Evolutionary conservation across 306 rosid species (phyloP), one percentile per base, ranked within the genome.

Genomic region (Trichosanthes truncata): DNA sequence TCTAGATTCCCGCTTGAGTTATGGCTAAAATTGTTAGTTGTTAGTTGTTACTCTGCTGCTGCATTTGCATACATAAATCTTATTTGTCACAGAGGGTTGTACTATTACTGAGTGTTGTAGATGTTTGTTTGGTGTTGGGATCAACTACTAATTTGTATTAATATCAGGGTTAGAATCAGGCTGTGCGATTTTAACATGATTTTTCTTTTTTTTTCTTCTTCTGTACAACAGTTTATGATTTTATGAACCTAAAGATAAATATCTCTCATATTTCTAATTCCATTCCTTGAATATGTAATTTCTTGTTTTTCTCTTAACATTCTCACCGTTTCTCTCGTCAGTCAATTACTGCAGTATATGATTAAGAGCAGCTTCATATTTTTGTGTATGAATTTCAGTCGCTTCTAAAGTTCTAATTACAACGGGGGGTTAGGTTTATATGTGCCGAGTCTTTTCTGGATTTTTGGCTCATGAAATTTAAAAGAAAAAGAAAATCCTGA

Each of bases 1-100:
- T 51, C 43, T 79, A 45, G 94, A 92, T 75, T 83, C 90, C 77
- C 88, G 89, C 61, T 80, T 90, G 88, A 89, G 91, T 84, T 91
- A 79, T 36, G 96, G 91, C 56, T 92, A 68, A 87, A 48, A 60
- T 14, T 53, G 73, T 66, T 66, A 35, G 68, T 68, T 79, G 43
- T 60, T 52, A 52, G 31, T 78, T 45, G 1, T 29, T 29, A 29
- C 33, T 29, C 33, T 29, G 33, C 20, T 69, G 78, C 9, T 74
- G 80, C 79, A 63, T 13, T 29, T 5, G 31, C 80, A 45, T 48
- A 77, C 71, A 77, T 59, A 57, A 56, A 57, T 77, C 71, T 78
- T 60, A 78, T 74, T 74, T 20, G 46, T 74, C 59, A 74, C 78
- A 74, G 78, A 40, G 56, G 20, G 57, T 36, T 43, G 63, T 74